Percentiles rank a stretch among this genome's conserved stretches.
These are phyloP conservation scores for Microthlaspi erraticum DNA, from an alignment of 345 rosid genomes.

Conservation along the genomic window DNA sequence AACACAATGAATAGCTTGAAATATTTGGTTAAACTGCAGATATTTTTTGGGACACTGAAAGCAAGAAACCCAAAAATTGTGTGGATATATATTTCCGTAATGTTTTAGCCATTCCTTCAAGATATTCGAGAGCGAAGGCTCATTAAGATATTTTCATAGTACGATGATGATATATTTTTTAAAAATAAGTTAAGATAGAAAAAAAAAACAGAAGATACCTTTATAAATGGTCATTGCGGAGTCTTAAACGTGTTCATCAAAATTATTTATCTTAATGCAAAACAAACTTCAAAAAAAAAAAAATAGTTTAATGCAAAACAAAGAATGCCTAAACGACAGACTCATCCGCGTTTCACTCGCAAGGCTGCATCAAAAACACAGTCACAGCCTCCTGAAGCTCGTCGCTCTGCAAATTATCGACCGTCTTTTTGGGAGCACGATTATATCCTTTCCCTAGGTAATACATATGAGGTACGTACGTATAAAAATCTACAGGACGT, in stretches of 20 bases:
- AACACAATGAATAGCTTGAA: too few relatives aligned
- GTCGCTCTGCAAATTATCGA: conserved; percentile 47
- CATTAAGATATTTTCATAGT: too few relatives aligned
- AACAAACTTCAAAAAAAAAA: too few relatives aligned
- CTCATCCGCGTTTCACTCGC: background rate
- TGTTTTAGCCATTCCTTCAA: background rate
- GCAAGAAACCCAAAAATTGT: background rate
- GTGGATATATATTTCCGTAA: background rate
- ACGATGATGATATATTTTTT: too few relatives aligned
- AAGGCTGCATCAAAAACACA: conserved; percentile 1
- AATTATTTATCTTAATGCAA: background rate
- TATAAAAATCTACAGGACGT: background rate
- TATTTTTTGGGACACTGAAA: conserved; percentile 1
- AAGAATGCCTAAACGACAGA: conserved; percentile 13
- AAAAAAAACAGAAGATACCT: background rate
- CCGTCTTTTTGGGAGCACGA: conserved; percentile 46
- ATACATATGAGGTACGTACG: conserved; percentile 24
- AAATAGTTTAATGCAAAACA: background rate
- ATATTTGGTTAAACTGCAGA: background rate
- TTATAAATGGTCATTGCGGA: conserved; percentile 12
- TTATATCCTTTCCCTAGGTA: conserved; percentile 46
- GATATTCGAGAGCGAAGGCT: too few relatives aligned
- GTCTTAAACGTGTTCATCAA: conserved; percentile 10
- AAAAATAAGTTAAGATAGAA: background rate
- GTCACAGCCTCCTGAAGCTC: conserved; percentile 23